Base-by-base conservation (phyloP, 1,284 basidiomycete species). In the Ustilago curta region DNA sequence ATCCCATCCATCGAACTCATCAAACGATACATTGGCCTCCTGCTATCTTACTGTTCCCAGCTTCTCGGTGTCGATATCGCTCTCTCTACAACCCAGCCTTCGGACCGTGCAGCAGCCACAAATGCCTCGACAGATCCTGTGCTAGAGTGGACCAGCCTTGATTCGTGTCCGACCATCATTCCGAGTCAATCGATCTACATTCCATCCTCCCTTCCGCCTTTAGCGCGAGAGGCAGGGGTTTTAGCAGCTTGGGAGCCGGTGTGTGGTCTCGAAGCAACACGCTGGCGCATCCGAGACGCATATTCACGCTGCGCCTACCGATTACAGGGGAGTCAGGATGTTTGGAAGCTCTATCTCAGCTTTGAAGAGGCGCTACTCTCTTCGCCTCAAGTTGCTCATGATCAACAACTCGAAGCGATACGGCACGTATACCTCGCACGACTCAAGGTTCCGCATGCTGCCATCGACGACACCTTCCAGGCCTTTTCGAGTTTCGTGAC, bases 401-500 rank as follows among this genome's bases (percentile, higher is more conserved):
- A 75, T 8, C 44, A 67, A n/a, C 66, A 74, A 18, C 39, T 73
- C 3, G 77, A 82, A 39, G 50, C 62, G 7, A 49, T 79, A 4
- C 61, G 72, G 14, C 77, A 81, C 4, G 61, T 76, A 14, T 83
- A 70, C 37, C 49, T 80, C 12, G 79, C 80, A 0, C 47, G 79
- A 3, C 59, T 83, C 0, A 63, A 59, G n/a, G 71, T 80, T 1
- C 79, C 80, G 0, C 78, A 82, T 39, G 51, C 59, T 43, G 58
- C 43, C 16, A 61, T 81, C 48, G 72, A 78, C 19, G 52, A 59
- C 9, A 82, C 78, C 0, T 82, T 80, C 42, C 76, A 81, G 44
- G 53, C 48, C 8, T 81, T 77, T 47, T 79, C 81, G 11, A 58
- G 52, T 35, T 84, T 82, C 51, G 76, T 84, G 37, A 77, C 76